Evolutionary conservation across 1,139 yeast genomes (phyloP).

Genomic region (Pichia sp.): DNA sequence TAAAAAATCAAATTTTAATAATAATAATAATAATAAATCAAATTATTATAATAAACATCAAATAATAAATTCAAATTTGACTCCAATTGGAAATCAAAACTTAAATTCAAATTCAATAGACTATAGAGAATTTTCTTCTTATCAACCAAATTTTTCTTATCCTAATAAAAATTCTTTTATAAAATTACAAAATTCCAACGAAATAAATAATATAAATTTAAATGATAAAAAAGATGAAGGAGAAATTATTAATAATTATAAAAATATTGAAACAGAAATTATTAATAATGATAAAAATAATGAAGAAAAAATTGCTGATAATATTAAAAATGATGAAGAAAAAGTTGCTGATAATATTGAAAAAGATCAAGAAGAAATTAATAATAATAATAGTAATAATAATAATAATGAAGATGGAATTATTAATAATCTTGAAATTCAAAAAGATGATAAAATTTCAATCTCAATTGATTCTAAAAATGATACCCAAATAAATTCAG

Average conservation of each 20-base stretch:
- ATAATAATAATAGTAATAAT: background rate
- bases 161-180: background rate
- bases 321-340: background rate
- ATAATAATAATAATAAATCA: background rate
- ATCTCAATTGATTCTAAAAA: too few species aligned
- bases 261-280: background rate
- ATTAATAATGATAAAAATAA: background rate
- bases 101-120: background rate
- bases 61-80: background rate
- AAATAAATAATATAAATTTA: too few species aligned
- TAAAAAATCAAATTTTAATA: conserved; percentile 2
- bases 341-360: background rate
- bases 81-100: background rate
- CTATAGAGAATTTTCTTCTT: conserved; percentile 2
- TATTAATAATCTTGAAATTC: too few species aligned
- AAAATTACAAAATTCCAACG: background rate
- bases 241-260: background rate
- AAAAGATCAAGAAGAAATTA: background rate
- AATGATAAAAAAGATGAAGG: background rate
- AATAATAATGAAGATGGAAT: background rate
- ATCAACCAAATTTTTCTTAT: background rate
- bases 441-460: background rate
- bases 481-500: too few species aligned
- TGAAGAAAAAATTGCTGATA: background rate
- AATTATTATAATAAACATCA: conserved; percentile 1